Evolutionary conservation across 2,329 filamentous ascomycete species (phyloP).

Genomic region (Cyphellophora europaea): DNA sequence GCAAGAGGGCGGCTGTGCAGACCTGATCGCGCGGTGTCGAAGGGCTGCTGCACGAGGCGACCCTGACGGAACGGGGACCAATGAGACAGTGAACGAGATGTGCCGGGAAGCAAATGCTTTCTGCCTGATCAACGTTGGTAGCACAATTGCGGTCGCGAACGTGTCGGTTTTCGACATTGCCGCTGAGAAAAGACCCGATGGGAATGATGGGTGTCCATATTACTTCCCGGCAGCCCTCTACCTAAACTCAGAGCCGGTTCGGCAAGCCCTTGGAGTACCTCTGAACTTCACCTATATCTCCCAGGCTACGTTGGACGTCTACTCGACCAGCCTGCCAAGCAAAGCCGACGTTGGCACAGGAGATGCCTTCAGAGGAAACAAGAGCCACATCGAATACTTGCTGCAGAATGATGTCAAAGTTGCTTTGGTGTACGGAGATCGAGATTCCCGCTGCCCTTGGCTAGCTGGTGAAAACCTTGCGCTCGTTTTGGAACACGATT

Average conservation of each 20-base stretch:
- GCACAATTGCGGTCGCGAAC: too few species aligned
- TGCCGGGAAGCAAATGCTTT: too few species aligned
- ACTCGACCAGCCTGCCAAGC: constrained; percentile 15
- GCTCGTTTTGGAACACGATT: constrained; percentile 38
- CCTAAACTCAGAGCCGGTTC: constrained; percentile 48
- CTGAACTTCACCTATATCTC: constrained; percentile 47
- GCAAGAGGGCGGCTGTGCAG: constrained; percentile 41
- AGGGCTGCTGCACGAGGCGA: constrained; percentile 38
- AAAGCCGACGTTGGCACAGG: constrained; percentile 16
- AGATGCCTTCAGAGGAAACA: constrained; percentile 24
- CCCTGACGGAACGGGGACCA: constrained; percentile 38
- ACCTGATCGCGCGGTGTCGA: constrained; percentile 44
- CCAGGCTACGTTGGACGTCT: constrained; percentile 16
- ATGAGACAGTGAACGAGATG: constrained; percentile 34
- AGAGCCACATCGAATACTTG: constrained; percentile 34
- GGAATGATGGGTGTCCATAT: too few species aligned
- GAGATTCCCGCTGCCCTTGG: constrained; percentile 48
- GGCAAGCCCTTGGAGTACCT: constrained; percentile 49
- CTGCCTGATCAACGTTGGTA: too few species aligned
- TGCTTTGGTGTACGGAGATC: constrained; percentile 43
- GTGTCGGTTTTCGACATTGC: too few species aligned
- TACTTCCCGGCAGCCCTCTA: constrained; percentile 41
- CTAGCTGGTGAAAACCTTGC: constrained; percentile 45
- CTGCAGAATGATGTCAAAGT: constrained; percentile 43
- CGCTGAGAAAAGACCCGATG: too few species aligned